phyloP scores from a whole-genome alignment of 352 stramenopile genomes.

The Globisporangium nunn region DNA sequence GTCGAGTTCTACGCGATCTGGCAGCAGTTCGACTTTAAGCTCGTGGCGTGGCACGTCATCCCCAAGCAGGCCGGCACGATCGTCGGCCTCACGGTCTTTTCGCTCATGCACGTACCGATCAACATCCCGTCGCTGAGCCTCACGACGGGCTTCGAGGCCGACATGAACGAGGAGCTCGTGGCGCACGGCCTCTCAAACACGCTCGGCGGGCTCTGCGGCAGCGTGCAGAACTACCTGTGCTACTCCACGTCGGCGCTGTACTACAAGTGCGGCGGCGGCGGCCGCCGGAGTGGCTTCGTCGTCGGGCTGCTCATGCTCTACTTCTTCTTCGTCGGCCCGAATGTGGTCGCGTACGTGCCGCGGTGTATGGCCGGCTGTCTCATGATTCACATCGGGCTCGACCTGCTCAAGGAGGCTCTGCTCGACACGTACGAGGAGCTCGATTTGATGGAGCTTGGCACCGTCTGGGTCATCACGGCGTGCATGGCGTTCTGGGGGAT shows the following conservation, averaged over 20 bases:
- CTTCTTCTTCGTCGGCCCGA: slow-evolving; percentile 87
- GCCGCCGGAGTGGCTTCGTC: slow-evolving; percentile 51
- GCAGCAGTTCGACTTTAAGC: slow-evolving; percentile 64
- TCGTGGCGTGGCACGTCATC: slow-evolving; percentile 64
- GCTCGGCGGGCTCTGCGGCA: slow-evolving; percentile 76
- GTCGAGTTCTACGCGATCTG: slow-evolving; percentile 71
- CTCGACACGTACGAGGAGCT: slow-evolving; percentile 86
- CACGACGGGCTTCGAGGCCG: slow-evolving; percentile 77
- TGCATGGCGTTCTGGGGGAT: slow-evolving; percentile 92
- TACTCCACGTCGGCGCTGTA: slow-evolving; percentile 85
- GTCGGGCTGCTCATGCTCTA: slow-evolving; percentile 65
- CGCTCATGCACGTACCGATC: slow-evolving; percentile 93
- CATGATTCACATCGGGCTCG: slow-evolving; percentile 88
- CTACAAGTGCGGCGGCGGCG: slow-evolving; percentile 82
- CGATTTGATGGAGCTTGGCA: slow-evolving; percentile 86
- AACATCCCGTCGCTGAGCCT: slow-evolving; percentile 90
- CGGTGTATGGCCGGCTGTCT: slow-evolving; percentile 90
- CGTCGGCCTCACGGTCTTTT: slow-evolving; percentile 88
- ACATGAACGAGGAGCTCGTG: slow-evolving; percentile 92
- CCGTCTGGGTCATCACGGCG: slow-evolving; percentile 86
- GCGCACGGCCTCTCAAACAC: slow-evolving; percentile 91
- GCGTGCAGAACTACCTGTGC: slow-evolving; percentile 90
- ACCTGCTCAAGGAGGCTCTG: slow-evolving; percentile 87
- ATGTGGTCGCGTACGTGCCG: slow-evolving; percentile 83
- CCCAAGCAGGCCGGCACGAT: slow-evolving; percentile 74